Base-by-base conservation (phyloP, 2,329 filamentous ascomycete genomes). In the Neospermospora avenae region DNA sequence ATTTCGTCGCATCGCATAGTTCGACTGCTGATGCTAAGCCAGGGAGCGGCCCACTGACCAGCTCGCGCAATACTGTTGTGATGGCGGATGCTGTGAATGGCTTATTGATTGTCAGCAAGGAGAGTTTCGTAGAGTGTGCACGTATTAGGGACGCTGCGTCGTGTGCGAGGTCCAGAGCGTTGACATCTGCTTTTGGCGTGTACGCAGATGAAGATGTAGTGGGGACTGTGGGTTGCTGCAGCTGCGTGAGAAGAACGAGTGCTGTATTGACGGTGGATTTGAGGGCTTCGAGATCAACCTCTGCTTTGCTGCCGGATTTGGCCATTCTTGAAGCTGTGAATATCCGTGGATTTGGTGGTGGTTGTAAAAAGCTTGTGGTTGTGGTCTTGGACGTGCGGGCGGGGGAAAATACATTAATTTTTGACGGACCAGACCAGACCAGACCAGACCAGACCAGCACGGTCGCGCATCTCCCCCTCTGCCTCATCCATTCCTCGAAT, bases 71-170 rank as follows among this genome's bases (percentile, higher is more conserved):
- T 14, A 96, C 85, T 24, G 82, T 86, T 10, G 76, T 77, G 35
- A 96, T 80, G 4, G 91, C 93, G 0, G 87, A 86, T 0, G 90
- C 86, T 0, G 92, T 95, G 67, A 96, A 96, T 0, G 93, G 93
- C 18, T 90, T 83, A 70, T 90, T 96, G 70, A 96, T 89, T 1
- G 95, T 84, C 13, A 98, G 82, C 0, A 97, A 86, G 0, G 90
- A 93, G 25, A 97, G 81, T 64, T 96, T 96, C 5, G 92, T 96
- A 1, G 87, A 84, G 71, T 97, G 91, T 0, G 92, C 90, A 72
- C 85, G 87, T 61, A 96, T 84, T 4, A 96, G 80, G 25, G 81
- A 83, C 0, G 90, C 84, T 0, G 89, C 83, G 68, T 93, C 88
- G 68, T 84, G 82, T 35, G 93, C 84, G 60, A 93, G 81, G 14